phyloP scores from a whole-genome alignment of 345 rosid species.

The Acer negundo region DNA sequence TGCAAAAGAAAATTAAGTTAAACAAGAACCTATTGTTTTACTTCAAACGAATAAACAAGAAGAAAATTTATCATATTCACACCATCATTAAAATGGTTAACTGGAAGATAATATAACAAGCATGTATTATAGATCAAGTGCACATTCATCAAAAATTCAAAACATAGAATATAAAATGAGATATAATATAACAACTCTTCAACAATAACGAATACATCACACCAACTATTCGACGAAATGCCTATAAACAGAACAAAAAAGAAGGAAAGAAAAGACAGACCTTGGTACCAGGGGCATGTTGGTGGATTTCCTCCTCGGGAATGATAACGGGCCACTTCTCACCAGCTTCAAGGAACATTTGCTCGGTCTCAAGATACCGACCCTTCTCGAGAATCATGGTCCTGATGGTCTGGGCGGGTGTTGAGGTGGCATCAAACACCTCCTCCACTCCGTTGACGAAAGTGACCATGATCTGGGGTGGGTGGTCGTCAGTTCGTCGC shows the following conservation, averaged over 20 bases:
- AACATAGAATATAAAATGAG: no score
- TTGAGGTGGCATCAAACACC: conserved; percentile 69
- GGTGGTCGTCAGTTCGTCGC: conserved; percentile 86
- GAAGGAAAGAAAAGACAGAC: conserved; percentile 31
- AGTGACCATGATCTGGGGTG: conserved; percentile 78
- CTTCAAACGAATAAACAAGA: no score
- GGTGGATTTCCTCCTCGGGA: conserved; percentile 74
- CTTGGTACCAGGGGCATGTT: conserved; percentile 74
- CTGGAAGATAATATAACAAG: no score
- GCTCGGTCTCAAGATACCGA: conserved; percentile 78
- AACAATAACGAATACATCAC: neutral
- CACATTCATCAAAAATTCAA: no score
- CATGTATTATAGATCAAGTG: no score
- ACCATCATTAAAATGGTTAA: neutral
- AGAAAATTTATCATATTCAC: neutral
- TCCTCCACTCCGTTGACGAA: conserved; percentile 87
- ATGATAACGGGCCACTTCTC: conserved; percentile 88
- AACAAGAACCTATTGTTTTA: no score
- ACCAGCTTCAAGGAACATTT: conserved; percentile 91
- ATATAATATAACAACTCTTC: no score
- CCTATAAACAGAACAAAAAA: neutral
- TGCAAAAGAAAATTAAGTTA: no score
- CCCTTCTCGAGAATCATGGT: conserved; percentile 84
- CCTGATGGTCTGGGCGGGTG: conserved; percentile 78
- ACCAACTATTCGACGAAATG: conserved; percentile 32